Conservation (phyloP, 331 rosid genomes). For the Pyrus hybrid region DNA sequence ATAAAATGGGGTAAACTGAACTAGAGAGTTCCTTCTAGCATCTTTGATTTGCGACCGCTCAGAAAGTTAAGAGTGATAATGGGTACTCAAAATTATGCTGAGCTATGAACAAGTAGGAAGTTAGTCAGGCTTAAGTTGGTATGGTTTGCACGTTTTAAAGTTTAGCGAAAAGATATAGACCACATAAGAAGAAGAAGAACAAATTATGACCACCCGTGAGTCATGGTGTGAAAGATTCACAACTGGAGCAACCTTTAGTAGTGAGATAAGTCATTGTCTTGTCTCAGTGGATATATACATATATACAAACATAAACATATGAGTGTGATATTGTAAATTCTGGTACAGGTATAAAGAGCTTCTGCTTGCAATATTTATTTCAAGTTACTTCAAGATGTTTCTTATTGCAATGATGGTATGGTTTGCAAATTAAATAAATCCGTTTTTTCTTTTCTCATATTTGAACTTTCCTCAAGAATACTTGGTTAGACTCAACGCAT, state of each 20-base stretch:
- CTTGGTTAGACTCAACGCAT: neutral
- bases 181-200: neutral
- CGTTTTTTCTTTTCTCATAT: neutral
- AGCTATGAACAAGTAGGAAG: neutral
- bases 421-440: neutral
- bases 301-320: neutral
- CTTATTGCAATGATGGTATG: slow-evolving; percentile 77
- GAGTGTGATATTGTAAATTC: slow-evolving; percentile 8
- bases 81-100: neutral
- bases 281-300: neutral
- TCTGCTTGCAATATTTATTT: slow-evolving; percentile 59
- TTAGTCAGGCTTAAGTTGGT: neutral
- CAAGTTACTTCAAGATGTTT: slow-evolving; percentile 84
- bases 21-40: neutral
- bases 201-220: neutral
- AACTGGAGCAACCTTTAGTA: slow-evolving; percentile 4
- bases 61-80: neutral
- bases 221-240: neutral
- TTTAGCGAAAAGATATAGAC: neutral
- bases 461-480: neutral
- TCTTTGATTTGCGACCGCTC: neutral
- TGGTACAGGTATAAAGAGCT: slow-evolving; percentile 49
- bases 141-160: neutral
- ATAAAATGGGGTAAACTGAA: neutral
- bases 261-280: neutral